Evolutionary conservation across 1,284 basidiomycete species (phyloP).

Genomic region (Blastosporella zonata): DNA sequence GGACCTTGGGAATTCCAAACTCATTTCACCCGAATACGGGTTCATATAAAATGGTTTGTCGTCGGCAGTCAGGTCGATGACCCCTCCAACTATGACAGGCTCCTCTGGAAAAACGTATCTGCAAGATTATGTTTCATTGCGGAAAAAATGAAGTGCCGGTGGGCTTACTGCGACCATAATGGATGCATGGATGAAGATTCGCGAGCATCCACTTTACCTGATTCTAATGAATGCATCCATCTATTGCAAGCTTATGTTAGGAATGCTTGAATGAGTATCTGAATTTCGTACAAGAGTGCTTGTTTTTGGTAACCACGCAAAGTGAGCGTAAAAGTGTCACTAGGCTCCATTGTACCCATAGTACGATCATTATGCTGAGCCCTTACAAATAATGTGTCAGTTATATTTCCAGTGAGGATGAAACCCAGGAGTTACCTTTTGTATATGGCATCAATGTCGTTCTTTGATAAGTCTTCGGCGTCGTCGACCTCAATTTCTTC

Average conservation of each 20-base stretch:
- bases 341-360: slow-evolving; percentile 82
- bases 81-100: slow-evolving; percentile 43
- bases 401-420: background rate
- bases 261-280: background rate
- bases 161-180: slow-evolving; percentile 83
- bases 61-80: slow-evolving; percentile 70
- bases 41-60: slow-evolving; percentile 83
- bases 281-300: slow-evolving; percentile 63
- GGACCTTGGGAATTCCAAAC: slow-evolving; percentile 81
- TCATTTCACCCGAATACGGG: slow-evolving; percentile 93
- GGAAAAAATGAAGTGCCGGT: slow-evolving; percentile 2
- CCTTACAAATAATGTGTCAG: slow-evolving; percentile 38
- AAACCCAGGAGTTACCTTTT: slow-evolving; percentile 49
- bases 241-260: slow-evolving; percentile 34
- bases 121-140: background rate
- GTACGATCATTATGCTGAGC: slow-evolving; percentile 80
- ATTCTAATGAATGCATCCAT: slow-evolving; percentile 93
- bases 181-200: slow-evolving; percentile 84
- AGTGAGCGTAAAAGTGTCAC: slow-evolving; percentile 74
- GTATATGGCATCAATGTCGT: slow-evolving; percentile 80
- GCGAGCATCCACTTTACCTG: slow-evolving; percentile 65
- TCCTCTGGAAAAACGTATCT: slow-evolving; percentile 71
- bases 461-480: slow-evolving; percentile 74
- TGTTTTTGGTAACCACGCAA: slow-evolving; percentile 94
- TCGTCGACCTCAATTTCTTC: slow-evolving; percentile 74